Evolutionary conservation across 164 flowering plant species (phyloP).

Genomic region (Tetracentron sinense): DNA sequence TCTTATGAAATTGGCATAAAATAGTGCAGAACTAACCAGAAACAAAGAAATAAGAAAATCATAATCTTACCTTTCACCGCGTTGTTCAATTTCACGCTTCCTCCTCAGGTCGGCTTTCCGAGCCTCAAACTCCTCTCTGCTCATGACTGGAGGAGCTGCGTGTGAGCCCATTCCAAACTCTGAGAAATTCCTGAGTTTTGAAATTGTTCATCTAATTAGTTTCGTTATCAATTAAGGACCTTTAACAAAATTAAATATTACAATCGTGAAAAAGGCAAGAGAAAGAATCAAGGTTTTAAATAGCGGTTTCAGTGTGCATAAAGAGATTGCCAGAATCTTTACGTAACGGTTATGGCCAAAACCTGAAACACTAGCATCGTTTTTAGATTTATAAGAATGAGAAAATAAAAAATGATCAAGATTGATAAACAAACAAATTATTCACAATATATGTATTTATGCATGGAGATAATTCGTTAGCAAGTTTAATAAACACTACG

Average conservation of each 20-base stretch:
- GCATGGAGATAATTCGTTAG: too few relatives aligned
- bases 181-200: constrained; percentile 53
- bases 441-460: too few relatives aligned
- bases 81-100: constrained; percentile 67
- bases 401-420: too few relatives aligned
- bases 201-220: neutral
- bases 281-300: constrained; percentile 3
- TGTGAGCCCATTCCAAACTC: constrained; percentile 56
- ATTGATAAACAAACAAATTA: too few relatives aligned
- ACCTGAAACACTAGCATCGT: too few relatives aligned
- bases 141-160: constrained; percentile 56
- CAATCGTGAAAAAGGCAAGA: too few relatives aligned
- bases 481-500: too few relatives aligned
- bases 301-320: too few relatives aligned
- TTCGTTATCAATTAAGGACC: too few relatives aligned
- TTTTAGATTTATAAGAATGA: too few relatives aligned
- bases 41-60: neutral
- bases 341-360: too few relatives aligned
- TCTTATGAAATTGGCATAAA: neutral
- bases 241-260: neutral
- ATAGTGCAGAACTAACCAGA: neutral
- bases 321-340: too few relatives aligned
- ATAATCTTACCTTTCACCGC: constrained; percentile 38
- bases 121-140: constrained; percentile 91
- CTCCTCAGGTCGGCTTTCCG: constrained; percentile 76